These are phyloP conservation scores for Phytophthora ohioensis DNA, from an alignment of 352 stramenopile genomes.

Conservation along the genomic window DNA sequence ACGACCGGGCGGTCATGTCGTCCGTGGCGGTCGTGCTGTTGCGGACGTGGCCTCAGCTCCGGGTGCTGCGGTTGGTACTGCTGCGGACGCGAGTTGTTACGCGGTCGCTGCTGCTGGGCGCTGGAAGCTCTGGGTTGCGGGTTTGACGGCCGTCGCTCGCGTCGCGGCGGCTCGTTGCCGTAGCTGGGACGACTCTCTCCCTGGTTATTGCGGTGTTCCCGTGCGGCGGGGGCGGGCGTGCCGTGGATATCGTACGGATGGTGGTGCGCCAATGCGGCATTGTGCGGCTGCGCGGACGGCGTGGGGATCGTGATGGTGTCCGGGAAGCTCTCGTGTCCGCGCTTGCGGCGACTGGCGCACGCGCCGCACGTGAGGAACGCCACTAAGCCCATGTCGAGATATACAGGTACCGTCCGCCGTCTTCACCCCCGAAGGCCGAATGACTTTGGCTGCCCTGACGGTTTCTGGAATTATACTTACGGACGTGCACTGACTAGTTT, in stretches of 20 bases:
- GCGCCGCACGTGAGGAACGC: constrained; percentile 47
- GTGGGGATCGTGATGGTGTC: constrained; percentile 52
- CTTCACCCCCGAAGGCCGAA: constrained; percentile 20
- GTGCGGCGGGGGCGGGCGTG: not conserved
- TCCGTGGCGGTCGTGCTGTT: constrained; percentile 18
- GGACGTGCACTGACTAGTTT: constrained; percentile 41
- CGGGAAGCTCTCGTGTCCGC: constrained; percentile 36
- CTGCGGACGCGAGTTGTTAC: constrained; percentile 30
- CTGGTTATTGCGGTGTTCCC: constrained; percentile 3
- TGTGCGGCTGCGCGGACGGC: constrained; percentile 31
- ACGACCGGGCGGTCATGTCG: constrained; percentile 31
- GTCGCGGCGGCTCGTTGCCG: constrained; percentile 11
- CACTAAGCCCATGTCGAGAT: constrained; percentile 34
- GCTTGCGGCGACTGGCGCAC: constrained; percentile 43
- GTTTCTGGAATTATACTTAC: constrained; percentile 28
- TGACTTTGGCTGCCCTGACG: constrained; percentile 17
- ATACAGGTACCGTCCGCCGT: not conserved
- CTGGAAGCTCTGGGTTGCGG: constrained; percentile 15
- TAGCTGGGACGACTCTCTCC: constrained; percentile 13
- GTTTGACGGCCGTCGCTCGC: constrained; percentile 28
- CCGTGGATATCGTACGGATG: constrained; percentile 48
- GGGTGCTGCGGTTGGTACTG: constrained; percentile 33
- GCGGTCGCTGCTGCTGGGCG: constrained; percentile 23
- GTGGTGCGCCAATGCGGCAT: constrained; percentile 29
- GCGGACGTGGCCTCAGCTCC: constrained; percentile 20